Conservation (phyloP, 1,284 basidiomycete genomes). For the Jaminaea rosea region DNA sequence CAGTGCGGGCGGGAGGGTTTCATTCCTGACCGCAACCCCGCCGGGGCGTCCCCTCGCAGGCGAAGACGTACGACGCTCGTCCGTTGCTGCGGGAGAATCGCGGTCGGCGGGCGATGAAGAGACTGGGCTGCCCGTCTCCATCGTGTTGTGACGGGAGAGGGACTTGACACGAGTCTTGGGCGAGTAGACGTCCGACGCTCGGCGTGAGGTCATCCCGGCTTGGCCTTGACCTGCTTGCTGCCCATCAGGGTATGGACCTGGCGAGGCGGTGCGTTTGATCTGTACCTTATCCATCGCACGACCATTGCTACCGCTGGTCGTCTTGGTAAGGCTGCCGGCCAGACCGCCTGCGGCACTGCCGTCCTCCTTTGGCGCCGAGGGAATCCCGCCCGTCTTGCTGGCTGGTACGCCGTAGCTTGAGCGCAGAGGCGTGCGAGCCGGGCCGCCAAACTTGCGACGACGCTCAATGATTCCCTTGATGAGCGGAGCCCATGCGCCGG, state of each 20-base stretch:
- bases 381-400: slow-evolving; percentile 14
- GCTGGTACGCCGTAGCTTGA: slow-evolving; percentile 25
- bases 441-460: slow-evolving; percentile 32
- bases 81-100: too few species aligned
- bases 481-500: slow-evolving; percentile 28
- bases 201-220: neutral
- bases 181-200: neutral
- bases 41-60: too few species aligned
- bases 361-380: slow-evolving; percentile 1
- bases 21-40: too few species aligned
- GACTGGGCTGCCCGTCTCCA: too few species aligned
- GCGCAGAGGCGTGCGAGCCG: slow-evolving; percentile 29
- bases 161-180: too few species aligned
- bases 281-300: slow-evolving; percentile 34
- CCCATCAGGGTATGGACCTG: neutral
- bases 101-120: too few species aligned
- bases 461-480: slow-evolving; percentile 46
- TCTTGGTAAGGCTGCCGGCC: slow-evolving; percentile 14
- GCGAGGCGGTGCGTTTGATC: slow-evolving; percentile 29
- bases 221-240: neutral
- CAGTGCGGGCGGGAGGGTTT: too few species aligned
- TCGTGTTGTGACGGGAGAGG: too few species aligned
- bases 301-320: slow-evolving; percentile 11
- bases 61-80: too few species aligned
- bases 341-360: too few species aligned